Evolutionary conservation across 2,329 filamentous ascomycete genomes (phyloP), one percentile per base, ranked within the genome.

Genomic region (Ambrosiella xylebori): DNA sequence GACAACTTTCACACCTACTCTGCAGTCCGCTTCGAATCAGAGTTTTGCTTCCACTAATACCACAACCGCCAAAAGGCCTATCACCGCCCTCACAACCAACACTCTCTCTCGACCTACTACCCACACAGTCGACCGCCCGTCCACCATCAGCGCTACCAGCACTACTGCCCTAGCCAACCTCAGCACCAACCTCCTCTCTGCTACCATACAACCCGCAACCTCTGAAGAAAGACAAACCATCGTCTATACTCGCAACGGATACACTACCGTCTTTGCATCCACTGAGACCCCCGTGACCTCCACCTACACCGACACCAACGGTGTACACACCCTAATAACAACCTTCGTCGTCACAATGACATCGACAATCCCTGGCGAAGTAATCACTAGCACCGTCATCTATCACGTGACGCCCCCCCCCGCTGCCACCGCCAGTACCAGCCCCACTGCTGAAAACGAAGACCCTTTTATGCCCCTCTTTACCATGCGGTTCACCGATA

Each of bases 371-470:
- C 15, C 27, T 1, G 40, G 51, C 38, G 19, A 38, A 11, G 17
- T 55, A 3, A 44, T 49, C n/a, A 59, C 57, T 7, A 44, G 49
- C 27, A 58, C 56, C 2, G 56, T 47, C 12, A 38, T 58, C 12
- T 54, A 52, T 27, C 49, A 37, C 9, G 37, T 59, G 1, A 50
- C 47, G 12, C 45, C 35, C 15, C 49, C 57, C 13, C 49, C 44
- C 8, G 17, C 13, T 6, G 37, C 15, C 5, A 3, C 45, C 11
- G 36, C 9, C 19, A 51, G 17, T 15, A 9, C 17, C 15, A 40
- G 38, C 12, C 11, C 36, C 11, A 36, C 40, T 12, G 19, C 5
- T 27, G 27, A 27, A 27, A 27, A 27, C 27, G 27, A 35, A 4
- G 17, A 44, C 15, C 5, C 12, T 11, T 9, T 12, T 36, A 19